Evolutionary conservation across 352 stramenopile genomes (phyloP).

Genomic region (Phytophthora podocarpi): DNA sequence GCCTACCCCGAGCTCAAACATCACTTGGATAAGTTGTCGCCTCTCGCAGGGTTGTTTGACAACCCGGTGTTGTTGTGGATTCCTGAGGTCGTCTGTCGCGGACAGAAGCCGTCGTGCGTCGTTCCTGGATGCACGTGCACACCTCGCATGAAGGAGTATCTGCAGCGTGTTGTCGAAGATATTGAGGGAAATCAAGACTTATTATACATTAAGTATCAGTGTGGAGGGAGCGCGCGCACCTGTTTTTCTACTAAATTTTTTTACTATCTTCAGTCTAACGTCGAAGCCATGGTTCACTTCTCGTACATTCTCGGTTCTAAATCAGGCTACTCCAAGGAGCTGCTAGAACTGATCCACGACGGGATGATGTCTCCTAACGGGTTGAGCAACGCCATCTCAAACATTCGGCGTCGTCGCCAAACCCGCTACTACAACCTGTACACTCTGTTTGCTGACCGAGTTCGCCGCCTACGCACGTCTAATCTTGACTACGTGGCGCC

Average conservation of each 20-base stretch:
- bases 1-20: not conserved
- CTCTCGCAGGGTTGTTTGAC: not conserved
- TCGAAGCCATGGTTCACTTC: no score
- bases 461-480: not conserved
- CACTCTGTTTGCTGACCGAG: not conserved
- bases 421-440: not conserved
- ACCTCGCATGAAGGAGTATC: not conserved
- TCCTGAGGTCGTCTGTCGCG: not conserved
- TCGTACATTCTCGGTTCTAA: not conserved
- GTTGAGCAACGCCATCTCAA: not conserved
- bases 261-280: not conserved
- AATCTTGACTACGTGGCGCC: not conserved
- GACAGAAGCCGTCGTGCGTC: not conserved
- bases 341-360: not conserved
- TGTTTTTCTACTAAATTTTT: not conserved
- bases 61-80: not conserved
- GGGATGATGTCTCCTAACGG: not conserved
- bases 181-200: not conserved
- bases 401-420: not conserved
- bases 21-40: not conserved
- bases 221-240: not conserved
- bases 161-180: no score
- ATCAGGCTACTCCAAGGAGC: not conserved
- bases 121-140: not conserved
- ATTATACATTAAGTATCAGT: not conserved